Evolutionary conservation across 2,329 filamentous ascomycete species (phyloP).

Genomic region (Huntiella abstrusa): DNA sequence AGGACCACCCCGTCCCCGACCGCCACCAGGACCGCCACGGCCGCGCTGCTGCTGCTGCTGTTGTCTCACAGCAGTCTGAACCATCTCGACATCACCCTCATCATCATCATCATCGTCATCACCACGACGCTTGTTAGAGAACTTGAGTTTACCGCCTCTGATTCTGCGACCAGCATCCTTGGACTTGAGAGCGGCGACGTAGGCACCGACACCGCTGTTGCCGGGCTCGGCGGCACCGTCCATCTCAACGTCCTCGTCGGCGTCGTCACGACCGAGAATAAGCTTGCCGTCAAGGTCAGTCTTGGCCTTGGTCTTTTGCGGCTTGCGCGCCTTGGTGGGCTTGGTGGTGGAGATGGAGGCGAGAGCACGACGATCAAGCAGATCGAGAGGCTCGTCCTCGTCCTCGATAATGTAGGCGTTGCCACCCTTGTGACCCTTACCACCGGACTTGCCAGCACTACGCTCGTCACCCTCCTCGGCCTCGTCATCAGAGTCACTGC

Average conservation of each 20-base stretch:
- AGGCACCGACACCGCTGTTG: constrained; percentile 43
- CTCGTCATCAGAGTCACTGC: constrained; percentile 45
- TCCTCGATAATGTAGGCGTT: constrained; percentile 84
- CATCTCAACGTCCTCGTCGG: constrained; percentile 40
- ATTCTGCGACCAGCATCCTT: constrained; percentile 46
- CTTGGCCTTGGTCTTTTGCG: constrained; percentile 42
- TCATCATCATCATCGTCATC: constrained; percentile 31
- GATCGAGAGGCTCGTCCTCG: constrained; percentile 83
- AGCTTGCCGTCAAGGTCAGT: constrained; percentile 64
- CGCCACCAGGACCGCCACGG: constrained; percentile 23
- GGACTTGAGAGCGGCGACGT: constrained; percentile 50
- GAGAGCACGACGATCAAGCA: constrained; percentile 73
- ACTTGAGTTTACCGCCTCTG: constrained; percentile 50
- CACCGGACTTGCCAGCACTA: constrained; percentile 13
- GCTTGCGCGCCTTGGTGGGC: constrained; percentile 45
- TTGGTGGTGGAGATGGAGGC: constrained; percentile 88
- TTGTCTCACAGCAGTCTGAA: constrained; percentile 15
- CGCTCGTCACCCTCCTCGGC: constrained; percentile 25
- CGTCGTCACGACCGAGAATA: constrained; percentile 43
- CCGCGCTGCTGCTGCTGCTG: constrained; percentile 24
- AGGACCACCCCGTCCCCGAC: constrained; percentile 23
- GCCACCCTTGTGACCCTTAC: constrained; percentile 34
- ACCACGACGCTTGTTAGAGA: constrained; percentile 40
- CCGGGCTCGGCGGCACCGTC: constrained; percentile 39
- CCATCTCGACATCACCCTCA: constrained; percentile 30